Evolutionary conservation across 192 early-diverging fungal species (phyloP).

Genomic region (Borealophlyctis nickersoniae): DNA sequence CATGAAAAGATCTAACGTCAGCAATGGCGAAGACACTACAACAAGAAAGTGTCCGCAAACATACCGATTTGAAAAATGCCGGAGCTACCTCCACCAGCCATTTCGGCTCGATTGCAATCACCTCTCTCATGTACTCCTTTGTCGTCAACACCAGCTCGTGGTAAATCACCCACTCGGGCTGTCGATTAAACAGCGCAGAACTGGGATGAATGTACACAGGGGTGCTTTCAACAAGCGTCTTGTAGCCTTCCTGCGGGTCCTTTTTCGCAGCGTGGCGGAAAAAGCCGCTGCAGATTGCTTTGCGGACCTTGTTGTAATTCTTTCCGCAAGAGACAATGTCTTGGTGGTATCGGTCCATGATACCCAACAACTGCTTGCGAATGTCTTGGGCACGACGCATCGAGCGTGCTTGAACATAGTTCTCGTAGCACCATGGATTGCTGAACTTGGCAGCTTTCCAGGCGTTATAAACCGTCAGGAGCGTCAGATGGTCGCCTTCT

Average conservation of each 20-base stretch:
- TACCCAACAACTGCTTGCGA: conserved; percentile 90
- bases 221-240: conserved; percentile 96
- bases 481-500: conserved; percentile 95
- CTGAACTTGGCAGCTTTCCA: conserved; percentile 94
- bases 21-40: conserved; percentile 10
- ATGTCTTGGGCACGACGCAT: conserved; percentile 95
- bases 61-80: conserved; percentile 84
- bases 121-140: conserved; percentile 91
- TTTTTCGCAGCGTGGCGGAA: conserved; percentile 98
- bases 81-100: conserved; percentile 97
- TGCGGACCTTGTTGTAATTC: conserved; percentile 90
- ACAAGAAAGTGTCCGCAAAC: conserved; percentile 7
- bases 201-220: conserved; percentile 97
- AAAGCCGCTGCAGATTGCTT: conserved; percentile 87
- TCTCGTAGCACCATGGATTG: conserved; percentile 94
- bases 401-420: conserved; percentile 89
- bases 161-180: conserved; percentile 94
- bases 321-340: conserved; percentile 90
- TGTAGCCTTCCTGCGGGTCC: conserved; percentile 98
- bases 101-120: conserved; percentile 83
- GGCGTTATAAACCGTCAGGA: conserved; percentile 92
- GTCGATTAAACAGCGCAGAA: conserved; percentile 93
- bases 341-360: conserved; percentile 86
- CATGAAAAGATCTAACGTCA: conserved; percentile 1
- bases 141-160: conserved; percentile 88